These are phyloP conservation scores for Geotrichum carabidarum DNA, from an alignment of 1,139 yeast species.

Conservation along the genomic window DNA sequence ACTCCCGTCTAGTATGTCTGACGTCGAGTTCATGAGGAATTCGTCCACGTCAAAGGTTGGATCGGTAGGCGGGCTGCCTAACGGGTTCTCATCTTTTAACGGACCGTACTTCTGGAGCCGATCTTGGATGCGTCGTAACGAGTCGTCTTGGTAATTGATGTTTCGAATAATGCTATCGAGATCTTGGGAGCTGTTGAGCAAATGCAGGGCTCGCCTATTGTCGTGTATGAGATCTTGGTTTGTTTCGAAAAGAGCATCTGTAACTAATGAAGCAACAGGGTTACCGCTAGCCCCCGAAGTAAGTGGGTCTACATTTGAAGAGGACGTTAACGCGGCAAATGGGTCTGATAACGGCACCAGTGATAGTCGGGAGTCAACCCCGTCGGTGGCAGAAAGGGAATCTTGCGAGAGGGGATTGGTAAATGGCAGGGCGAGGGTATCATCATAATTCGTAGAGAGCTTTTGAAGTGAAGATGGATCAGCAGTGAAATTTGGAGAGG, in stretches of 20 bases:
- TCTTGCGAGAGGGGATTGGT: background rate
- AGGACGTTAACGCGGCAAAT: background rate
- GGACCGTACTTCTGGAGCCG: slow-evolving; percentile 32
- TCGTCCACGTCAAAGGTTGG: slow-evolving; percentile 19
- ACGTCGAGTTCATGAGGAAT: slow-evolving; percentile 16
- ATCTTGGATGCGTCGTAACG: slow-evolving; percentile 37
- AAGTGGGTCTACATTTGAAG: background rate
- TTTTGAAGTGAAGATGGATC: slow-evolving; percentile 15
- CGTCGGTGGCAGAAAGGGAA: background rate
- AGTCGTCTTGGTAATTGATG: slow-evolving; percentile 32
- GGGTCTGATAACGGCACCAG: background rate
- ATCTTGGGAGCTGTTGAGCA: slow-evolving; percentile 22
- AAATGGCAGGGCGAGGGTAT: background rate
- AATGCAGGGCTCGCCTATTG: slow-evolving; percentile 9
- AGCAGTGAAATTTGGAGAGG: slow-evolving; percentile 1
- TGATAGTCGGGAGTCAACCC: background rate
- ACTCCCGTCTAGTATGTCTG: slow-evolving; percentile 5
- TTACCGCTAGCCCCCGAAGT: background rate
- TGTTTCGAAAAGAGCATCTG: slow-evolving; percentile 14
- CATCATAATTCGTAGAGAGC: background rate
- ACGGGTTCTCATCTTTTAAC: background rate
- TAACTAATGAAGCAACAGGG: slow-evolving; percentile 9
- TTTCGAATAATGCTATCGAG: slow-evolving; percentile 16
- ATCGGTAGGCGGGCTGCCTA: slow-evolving; percentile 10
- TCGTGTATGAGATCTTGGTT: slow-evolving; percentile 11